Percentiles rank a stretch among this genome's conserved stretches.
Conservation (phyloP, 192 early-diverging fungal species). For the Backusella luteola region DNA sequence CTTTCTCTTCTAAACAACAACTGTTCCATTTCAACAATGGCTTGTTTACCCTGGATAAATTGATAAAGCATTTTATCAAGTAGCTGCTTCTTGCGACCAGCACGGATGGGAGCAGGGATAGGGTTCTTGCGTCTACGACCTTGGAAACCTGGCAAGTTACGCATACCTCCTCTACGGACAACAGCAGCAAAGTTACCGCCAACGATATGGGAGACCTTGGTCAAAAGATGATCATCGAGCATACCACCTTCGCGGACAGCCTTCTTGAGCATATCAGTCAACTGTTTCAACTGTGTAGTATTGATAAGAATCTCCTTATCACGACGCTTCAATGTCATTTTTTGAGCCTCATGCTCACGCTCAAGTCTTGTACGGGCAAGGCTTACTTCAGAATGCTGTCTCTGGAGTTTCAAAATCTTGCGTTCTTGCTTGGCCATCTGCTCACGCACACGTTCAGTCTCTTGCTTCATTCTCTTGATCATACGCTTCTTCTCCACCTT, state of each 20-base stretch:
- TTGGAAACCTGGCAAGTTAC: constrained; percentile 6
- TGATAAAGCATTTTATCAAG: constrained; percentile 55
- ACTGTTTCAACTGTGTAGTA: constrained; percentile 43
- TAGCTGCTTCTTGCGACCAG: constrained; percentile 52
- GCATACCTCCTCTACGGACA: constrained; percentile 20
- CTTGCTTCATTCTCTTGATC: constrained; percentile 78
- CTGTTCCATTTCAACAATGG: constrained; percentile 53
- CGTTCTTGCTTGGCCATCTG: constrained; percentile 55
- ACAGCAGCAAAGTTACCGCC: constrained; percentile 40
- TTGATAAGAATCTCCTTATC: constrained; percentile 51
- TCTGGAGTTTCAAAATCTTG: constrained; percentile 60
- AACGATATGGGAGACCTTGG: constrained; percentile 32
- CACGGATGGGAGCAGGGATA: constrained; percentile 33
- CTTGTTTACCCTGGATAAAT: constrained; percentile 53
- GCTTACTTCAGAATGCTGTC: constrained; percentile 51
- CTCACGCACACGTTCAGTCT: constrained; percentile 61
- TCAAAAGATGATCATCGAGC: constrained; percentile 28
- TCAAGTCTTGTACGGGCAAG: constrained; percentile 53
- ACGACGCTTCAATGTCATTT: constrained; percentile 57
- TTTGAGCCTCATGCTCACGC: constrained; percentile 54
- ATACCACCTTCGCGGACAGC: constrained; percentile 39
- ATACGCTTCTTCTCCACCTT: constrained; percentile 79
- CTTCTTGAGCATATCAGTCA: constrained; percentile 54
- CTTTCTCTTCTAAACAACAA: constrained; percentile 44
- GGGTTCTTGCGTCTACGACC: constrained; percentile 22